Percentiles rank a stretch among this genome's conserved stretches.
Evolutionary conservation across 2,329 filamentous ascomycete genomes (phyloP).

Genomic region (Trichoderma endophyticum): DNA sequence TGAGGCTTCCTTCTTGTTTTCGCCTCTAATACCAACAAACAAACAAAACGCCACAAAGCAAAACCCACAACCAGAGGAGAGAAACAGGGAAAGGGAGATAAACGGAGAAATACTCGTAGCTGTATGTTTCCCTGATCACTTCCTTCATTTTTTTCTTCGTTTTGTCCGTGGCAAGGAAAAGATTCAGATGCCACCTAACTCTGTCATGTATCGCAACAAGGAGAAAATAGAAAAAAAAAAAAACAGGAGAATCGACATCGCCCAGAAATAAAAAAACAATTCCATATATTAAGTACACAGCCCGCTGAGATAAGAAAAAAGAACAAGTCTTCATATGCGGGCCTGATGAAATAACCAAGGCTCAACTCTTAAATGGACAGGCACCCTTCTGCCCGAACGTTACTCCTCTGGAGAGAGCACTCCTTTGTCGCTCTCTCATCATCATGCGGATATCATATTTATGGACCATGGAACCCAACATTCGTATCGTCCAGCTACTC

Average conservation of each 20-base stretch:
- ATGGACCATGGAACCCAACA: not conserved
- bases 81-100: not conserved
- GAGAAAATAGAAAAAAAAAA: not conserved
- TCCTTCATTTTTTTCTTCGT: not conserved
- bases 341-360: not conserved
- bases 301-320: slow-evolving; percentile 3
- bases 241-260: not conserved
- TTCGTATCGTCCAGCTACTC: slow-evolving; percentile 6
- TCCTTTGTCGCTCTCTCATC: not conserved
- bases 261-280: not conserved
- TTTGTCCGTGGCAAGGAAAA: not conserved
- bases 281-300: slow-evolving; percentile 15
- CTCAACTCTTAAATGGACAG: slow-evolving; percentile 1
- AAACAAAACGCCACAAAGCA: not conserved
- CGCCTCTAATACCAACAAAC: not conserved
- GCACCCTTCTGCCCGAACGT: not conserved
- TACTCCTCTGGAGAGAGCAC: not conserved
- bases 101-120: not conserved
- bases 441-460: slow-evolving; percentile 12
- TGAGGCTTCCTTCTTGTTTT: not conserved
- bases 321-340: slow-evolving; percentile 8
- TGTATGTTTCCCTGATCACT: not conserved
- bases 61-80: not conserved
- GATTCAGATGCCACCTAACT: not conserved
- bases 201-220: not conserved